These are phyloP conservation scores for Lentinula sp. DNA, from an alignment of 768 basidiomycete genomes.

Conservation along the genomic window DNA sequence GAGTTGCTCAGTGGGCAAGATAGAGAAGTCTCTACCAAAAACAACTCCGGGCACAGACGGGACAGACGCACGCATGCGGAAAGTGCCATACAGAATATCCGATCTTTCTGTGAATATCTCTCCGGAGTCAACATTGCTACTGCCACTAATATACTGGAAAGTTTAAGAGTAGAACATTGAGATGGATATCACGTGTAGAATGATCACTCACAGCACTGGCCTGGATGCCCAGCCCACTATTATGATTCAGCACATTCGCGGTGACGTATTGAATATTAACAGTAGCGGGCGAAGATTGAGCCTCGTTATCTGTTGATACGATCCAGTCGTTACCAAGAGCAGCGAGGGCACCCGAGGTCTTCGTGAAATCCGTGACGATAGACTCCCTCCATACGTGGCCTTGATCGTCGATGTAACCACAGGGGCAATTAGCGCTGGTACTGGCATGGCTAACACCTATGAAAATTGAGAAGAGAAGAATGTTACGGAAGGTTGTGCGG, in stretches of 20 bases:
- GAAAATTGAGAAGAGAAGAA: not conserved
- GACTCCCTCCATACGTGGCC: conserved; percentile 13
- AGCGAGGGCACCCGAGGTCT: conserved; percentile 9
- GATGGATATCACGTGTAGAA: too few relatives aligned
- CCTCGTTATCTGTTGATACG: conserved; percentile 8
- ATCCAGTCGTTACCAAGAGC: conserved; percentile 11
- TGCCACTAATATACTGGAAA: not conserved
- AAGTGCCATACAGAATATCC: conserved; percentile 11
- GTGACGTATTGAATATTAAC: conserved; percentile 10
- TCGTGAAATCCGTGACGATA: conserved; percentile 10
- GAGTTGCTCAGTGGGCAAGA: not conserved
- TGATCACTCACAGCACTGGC: conserved; percentile 9
- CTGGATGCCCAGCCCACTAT: conserved; percentile 10
- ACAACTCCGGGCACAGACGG: conserved; percentile 12
- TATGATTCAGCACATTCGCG: conserved; percentile 7
- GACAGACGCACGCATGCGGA: conserved; percentile 13
- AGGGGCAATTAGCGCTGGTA: conserved; percentile 4
- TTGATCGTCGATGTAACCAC: conserved; percentile 11
- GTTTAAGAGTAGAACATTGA: not conserved
- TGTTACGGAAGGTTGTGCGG: not conserved
- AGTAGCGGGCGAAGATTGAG: conserved; percentile 5
- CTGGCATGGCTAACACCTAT: not conserved
- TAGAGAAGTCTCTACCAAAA: conserved; percentile 3
- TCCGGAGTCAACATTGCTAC: conserved; percentile 7
- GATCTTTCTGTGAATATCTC: conserved; percentile 12